A percentile compares a stretch with the other conserved stretches of the same genome.
Conservation (phyloP, 2,329 filamentous ascomycete genomes). For the Neoscytalidium dimidiatum region DNA sequence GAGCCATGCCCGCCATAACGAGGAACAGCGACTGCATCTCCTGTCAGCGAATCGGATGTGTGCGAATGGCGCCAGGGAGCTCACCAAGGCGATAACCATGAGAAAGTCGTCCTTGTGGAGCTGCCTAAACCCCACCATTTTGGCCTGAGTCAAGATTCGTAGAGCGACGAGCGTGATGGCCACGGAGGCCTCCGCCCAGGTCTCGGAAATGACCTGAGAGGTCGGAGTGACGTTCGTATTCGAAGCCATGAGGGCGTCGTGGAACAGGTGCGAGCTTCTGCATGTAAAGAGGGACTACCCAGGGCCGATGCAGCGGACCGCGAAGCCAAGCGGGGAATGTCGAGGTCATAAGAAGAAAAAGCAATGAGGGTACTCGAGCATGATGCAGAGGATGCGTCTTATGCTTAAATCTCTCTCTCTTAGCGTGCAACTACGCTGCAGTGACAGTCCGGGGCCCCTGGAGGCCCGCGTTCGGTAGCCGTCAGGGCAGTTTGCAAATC, state of each 20-base stretch:
- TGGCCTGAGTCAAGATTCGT: not conserved
- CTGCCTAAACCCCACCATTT: not conserved
- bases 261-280: not conserved
- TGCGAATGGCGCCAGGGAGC: not conserved
- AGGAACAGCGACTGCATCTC: not conserved
- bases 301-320: not conserved
- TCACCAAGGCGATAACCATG: not conserved
- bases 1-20: not conserved
- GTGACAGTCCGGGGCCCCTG: not conserved
- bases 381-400: not conserved
- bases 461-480: not conserved
- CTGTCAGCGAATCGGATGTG: not conserved
- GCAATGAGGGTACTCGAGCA: not conserved
- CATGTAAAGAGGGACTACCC: not conserved
- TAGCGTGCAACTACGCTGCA: not conserved
- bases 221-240: not conserved
- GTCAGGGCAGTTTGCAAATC: not conserved
- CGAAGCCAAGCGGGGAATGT: not conserved
- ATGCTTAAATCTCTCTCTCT: not conserved
- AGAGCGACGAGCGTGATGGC: not conserved
- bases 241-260: not conserved
- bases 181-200: not conserved
- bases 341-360: not conserved
- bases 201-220: not conserved
- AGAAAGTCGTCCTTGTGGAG: not conserved